Conservation (phyloP, 2,329 filamentous ascomycete species). For the Bipolaris bicolor region DNA sequence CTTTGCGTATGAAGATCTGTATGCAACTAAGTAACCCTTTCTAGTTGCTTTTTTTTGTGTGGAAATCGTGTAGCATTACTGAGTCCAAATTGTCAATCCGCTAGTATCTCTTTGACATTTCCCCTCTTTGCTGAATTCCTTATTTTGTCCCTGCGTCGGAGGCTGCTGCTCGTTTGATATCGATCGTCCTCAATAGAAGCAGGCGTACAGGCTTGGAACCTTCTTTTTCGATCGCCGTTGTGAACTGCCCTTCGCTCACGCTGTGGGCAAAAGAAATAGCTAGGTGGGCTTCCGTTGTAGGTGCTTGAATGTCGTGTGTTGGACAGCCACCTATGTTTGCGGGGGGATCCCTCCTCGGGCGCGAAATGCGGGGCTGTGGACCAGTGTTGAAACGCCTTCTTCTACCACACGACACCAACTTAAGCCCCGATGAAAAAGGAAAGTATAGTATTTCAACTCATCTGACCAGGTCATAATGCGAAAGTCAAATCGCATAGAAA, state of each 20-base stretch:
- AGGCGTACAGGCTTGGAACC: neutral
- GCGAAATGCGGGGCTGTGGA: neutral
- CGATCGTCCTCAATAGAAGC: neutral
- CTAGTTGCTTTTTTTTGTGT: neutral
- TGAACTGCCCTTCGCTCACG: neutral
- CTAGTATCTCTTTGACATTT: neutral
- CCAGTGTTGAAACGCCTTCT: neutral
- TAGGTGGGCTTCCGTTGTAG: neutral
- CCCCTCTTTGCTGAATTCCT: neutral
- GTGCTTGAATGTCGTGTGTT: neutral
- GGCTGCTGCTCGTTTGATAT: neutral
- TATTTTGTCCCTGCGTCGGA: neutral
- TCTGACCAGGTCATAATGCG: neutral
- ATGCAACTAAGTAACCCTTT: neutral
- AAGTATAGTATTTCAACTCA: neutral
- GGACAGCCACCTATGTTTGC: neutral
- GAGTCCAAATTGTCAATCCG: neutral
- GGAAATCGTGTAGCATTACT: neutral
- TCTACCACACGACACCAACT: neutral
- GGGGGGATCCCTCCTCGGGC: neutral
- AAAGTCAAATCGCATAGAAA: neutral
- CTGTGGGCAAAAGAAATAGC: neutral
- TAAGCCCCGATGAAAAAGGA: neutral
- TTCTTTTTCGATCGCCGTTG: slow-evolving; percentile 1
- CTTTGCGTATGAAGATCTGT: neutral